phyloP scores from a whole-genome alignment of 2,329 filamentous ascomycete species.

The Apiospora hydei region DNA sequence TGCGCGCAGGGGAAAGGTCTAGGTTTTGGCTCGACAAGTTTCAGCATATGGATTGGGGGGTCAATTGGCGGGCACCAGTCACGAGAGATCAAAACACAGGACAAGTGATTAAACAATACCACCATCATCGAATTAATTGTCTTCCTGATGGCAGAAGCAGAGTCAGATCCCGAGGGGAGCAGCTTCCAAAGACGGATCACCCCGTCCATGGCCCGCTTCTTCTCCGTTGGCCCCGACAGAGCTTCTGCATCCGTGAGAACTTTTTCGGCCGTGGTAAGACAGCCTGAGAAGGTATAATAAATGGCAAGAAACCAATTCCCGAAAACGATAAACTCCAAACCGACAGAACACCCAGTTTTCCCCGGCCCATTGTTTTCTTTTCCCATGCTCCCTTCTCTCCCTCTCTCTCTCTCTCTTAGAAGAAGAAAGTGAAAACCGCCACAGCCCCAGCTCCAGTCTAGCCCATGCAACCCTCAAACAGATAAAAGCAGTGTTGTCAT shows the following conservation, averaged over 20 bases:
- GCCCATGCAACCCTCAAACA: background rate
- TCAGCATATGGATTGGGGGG: background rate
- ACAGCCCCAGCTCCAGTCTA: background rate
- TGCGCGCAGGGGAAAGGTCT: background rate
- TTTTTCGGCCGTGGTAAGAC: background rate
- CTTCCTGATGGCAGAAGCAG: background rate
- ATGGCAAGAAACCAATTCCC: background rate
- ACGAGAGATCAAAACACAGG: background rate
- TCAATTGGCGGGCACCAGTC: background rate
- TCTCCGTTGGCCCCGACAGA: background rate
- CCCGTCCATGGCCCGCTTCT: background rate
- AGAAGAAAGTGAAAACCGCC: background rate
- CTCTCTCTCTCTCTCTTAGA: background rate
- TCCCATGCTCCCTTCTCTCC: no score
- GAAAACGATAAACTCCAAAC: background rate
- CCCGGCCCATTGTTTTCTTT: background rate
- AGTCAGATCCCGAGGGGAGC: background rate
- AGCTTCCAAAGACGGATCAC: background rate
- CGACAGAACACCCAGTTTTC: conserved; percentile 9
- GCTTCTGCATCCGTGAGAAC: conserved; percentile 3
- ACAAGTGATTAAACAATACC: conserved; percentile 1
- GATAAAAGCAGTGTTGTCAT: background rate
- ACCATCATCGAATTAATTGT: conserved; percentile 13
- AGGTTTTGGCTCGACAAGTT: background rate
- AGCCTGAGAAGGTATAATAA: background rate